These are phyloP conservation scores for Aspergillus funiculosus DNA, from an alignment of 495 filamentous ascomycete species.

Conservation along the genomic window DNA sequence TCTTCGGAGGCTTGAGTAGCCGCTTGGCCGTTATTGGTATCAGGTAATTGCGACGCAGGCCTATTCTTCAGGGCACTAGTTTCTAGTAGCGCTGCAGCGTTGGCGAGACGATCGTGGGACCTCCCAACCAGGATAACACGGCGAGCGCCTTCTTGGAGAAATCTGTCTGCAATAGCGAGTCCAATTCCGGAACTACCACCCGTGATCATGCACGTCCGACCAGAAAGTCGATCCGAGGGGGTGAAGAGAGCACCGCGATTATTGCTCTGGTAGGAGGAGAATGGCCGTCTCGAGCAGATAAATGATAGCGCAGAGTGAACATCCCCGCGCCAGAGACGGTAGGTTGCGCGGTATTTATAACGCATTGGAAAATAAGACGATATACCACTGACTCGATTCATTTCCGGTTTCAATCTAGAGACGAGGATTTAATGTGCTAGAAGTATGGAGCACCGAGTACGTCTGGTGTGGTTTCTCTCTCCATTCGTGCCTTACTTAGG, in stretches of 20 bases:
- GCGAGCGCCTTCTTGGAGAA: conserved; percentile 56
- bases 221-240: conserved; percentile 27
- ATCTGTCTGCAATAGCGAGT: conserved; percentile 59
- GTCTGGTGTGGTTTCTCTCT: too few species aligned
- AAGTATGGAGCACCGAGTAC: too few species aligned
- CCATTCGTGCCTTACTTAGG: too few species aligned
- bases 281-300: background rate
- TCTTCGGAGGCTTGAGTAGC: conserved; percentile 17
- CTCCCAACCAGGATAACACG: conserved; percentile 51
- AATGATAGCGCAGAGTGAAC: background rate
- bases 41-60: background rate
- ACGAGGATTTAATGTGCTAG: background rate
- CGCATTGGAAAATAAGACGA: background rate
- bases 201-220: conserved; percentile 53
- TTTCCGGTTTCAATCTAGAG: background rate
- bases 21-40: background rate
- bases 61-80: background rate
- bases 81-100: conserved; percentile 24
- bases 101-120: conserved; percentile 35
- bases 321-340: too few species aligned
- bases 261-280: conserved; percentile 10
- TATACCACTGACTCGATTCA: conserved; percentile 1
- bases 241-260: background rate
- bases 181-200: conserved; percentile 62
- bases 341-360: background rate